Percentiles rank a stretch among this genome's conserved stretches.
These are phyloP conservation scores for Sonneratia alba DNA, from an alignment of 345 rosid genomes.

Conservation along the genomic window DNA sequence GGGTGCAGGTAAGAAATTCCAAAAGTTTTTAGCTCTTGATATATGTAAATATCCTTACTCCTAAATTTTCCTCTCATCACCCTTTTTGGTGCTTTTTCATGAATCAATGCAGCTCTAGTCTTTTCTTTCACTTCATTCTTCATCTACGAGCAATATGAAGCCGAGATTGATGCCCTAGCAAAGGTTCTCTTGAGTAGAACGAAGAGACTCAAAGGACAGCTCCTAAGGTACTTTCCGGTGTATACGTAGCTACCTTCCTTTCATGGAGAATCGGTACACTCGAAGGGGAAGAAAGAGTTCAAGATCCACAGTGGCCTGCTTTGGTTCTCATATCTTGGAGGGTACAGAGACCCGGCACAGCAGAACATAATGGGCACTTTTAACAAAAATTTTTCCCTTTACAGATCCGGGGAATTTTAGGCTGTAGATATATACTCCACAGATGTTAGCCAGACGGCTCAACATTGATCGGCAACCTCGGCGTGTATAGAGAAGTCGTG, in stretches of 20 bases:
- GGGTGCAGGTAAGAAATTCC: slow-evolving; percentile 42
- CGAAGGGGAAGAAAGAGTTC: not conserved
- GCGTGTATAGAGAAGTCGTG: no score
- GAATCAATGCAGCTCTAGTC: slow-evolving; percentile 44
- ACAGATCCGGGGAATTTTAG: no score
- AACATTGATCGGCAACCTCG: no score
- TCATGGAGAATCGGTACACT: not conserved
- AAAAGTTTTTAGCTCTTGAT: not conserved
- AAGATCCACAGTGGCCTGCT: not conserved
- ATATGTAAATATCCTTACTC: not conserved
- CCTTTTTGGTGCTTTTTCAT: not conserved
- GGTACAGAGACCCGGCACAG: not conserved
- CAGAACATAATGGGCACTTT: not conserved
- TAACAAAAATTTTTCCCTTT: no score
- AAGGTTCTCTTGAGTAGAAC: slow-evolving; percentile 17
- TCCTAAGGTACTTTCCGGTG: slow-evolving; percentile 27
- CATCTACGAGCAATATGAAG: slow-evolving; percentile 72
- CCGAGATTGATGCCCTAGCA: slow-evolving; percentile 42
- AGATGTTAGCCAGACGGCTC: no score
- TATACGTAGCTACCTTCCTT: slow-evolving; percentile 14
- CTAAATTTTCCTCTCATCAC: slow-evolving; percentile 10
- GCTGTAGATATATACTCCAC: no score
- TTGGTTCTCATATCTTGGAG: not conserved
- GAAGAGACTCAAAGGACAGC: slow-evolving; percentile 17
- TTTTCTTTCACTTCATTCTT: slow-evolving; percentile 68